A percentile compares a stretch with the other conserved stretches of the same genome.
phyloP scores from a whole-genome alignment of 805 yeast genomes.

The Cyberlindnera maclurae region DNA sequence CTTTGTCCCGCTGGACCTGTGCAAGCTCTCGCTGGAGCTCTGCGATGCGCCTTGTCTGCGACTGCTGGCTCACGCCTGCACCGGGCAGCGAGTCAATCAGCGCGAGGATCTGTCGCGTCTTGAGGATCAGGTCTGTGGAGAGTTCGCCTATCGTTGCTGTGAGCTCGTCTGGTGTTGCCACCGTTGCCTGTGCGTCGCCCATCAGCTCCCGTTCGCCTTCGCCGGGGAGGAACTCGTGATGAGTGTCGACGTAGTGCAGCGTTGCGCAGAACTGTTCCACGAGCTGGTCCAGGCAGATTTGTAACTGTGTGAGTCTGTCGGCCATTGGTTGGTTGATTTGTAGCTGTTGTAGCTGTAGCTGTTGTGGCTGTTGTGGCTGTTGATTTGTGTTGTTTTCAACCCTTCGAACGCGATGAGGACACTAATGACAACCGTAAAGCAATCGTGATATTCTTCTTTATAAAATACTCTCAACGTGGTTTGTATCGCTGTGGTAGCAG shows the following conservation, averaged over 20 bases:
- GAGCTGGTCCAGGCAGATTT: constrained; percentile 73
- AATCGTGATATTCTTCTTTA: background rate
- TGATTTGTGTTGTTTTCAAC: no score
- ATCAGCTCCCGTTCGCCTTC: constrained; percentile 45
- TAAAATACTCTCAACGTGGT: background rate
- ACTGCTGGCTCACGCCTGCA: constrained; percentile 73
- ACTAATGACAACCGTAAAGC: background rate
- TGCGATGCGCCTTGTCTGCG: constrained; percentile 60
- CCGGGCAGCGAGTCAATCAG: constrained; percentile 90
- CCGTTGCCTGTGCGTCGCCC: constrained; percentile 54
- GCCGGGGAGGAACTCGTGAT: constrained; percentile 52
- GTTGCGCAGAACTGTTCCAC: constrained; percentile 78
- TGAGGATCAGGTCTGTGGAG: constrained; percentile 76
- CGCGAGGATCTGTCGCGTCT: constrained; percentile 79
- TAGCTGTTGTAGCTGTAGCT: background rate
- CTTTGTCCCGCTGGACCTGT: constrained; percentile 51
- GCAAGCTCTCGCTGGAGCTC: constrained; percentile 55
- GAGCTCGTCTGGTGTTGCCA: constrained; percentile 38
- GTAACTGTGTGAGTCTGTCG: constrained; percentile 85
- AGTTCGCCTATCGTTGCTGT: constrained; percentile 60
- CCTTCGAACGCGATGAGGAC: no score
- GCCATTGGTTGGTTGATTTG: constrained; percentile 40
- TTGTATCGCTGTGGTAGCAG: constrained; percentile 13
- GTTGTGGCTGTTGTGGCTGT: no score
- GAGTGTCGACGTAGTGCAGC: constrained; percentile 69